Evolutionary conservation across 106 monocot species (phyloP).

Genomic region (Apostasia ramifera): DNA sequence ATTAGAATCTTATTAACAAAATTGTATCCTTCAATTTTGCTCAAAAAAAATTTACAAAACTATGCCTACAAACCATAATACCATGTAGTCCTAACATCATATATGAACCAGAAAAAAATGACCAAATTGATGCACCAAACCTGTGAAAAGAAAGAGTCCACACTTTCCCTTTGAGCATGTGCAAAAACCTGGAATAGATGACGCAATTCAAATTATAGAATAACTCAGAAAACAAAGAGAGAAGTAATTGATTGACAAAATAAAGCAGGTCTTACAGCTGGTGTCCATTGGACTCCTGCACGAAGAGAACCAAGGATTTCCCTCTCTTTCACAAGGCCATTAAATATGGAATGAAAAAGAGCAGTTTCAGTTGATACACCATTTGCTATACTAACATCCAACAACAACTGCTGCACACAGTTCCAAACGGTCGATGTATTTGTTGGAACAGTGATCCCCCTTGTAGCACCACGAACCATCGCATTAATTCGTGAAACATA

Average conservation of each 20-base stretch:
- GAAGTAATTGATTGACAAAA: neutral
- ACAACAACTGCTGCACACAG: constrained; percentile 67
- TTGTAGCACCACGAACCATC: constrained; percentile 92
- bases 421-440: constrained; percentile 74
- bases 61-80: too few relatives aligned
- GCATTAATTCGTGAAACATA: constrained; percentile 77
- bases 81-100: neutral
- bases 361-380: constrained; percentile 72
- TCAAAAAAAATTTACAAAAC: too few relatives aligned
- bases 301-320: constrained; percentile 78
- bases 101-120: neutral
- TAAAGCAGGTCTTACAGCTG: constrained; percentile 45
- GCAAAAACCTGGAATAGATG: constrained; percentile 65
- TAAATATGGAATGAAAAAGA: constrained; percentile 89
- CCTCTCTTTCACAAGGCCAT: constrained; percentile 65
- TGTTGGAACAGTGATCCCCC: constrained; percentile 85
- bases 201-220: neutral
- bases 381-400: constrained; percentile 60
- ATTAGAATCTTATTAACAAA: too few relatives aligned
- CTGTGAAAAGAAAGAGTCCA: constrained; percentile 96
- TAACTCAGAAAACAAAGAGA: constrained; percentile 1
- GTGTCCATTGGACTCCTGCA: constrained; percentile 95
- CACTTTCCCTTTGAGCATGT: constrained; percentile 94
- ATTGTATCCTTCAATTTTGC: too few relatives aligned
- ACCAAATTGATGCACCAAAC: constrained; percentile 24